Base-by-base conservation (phyloP, 1,284 basidiomycete genomes). In the Sanghuangporus baumii region DNA sequence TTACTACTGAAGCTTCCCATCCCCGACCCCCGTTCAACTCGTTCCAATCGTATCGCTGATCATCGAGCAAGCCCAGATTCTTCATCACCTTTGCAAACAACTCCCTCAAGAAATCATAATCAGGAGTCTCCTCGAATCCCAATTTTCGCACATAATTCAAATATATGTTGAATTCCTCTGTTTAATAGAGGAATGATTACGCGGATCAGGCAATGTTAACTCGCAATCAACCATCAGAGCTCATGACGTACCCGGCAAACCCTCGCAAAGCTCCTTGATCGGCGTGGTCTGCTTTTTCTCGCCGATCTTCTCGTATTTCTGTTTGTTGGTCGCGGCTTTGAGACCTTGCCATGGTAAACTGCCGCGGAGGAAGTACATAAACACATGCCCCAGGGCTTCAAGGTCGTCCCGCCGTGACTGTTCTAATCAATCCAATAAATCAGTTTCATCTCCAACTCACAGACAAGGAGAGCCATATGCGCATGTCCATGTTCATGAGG, bases 221-320 rank as follows among this genome's bases (percentile, higher is more conserved):
- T n/a, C 26, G 47, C 47, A 26, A 34, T 26, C 50, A 14, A 34
- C 23, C 23, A 11, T n/a, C 5, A 16, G 23, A 23, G 8, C 31
- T 16, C 16, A 54, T 37, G 31, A 76, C 83, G 68, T 69, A 93
- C 92, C 91, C 62, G 94, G 94, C 77, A 92, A 95, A 50, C 92
- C 91, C 68, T 97, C 94, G 69, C 90, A 93, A 16, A 98, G 81
- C 74, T 97, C 94, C 74, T 94, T 94, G 75, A 97, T 96, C 11
- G 92, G 89, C 18, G 95, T 97, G 55, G 89, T 92, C 80, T 97
- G 94, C 81, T 98, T 98, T 87, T 98, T 98, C 81, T 98, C 95
- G 66, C 94, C 94, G 73, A 98, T 98, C 81, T 96, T 97, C 79
- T 98, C 95, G 78, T 97, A 98, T 81, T 97, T 97, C 78, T 96